Evolutionary conservation across 129 eudicot species (phyloP), one percentile per base, ranked within the genome.

Genomic region (Arctium lappa): DNA sequence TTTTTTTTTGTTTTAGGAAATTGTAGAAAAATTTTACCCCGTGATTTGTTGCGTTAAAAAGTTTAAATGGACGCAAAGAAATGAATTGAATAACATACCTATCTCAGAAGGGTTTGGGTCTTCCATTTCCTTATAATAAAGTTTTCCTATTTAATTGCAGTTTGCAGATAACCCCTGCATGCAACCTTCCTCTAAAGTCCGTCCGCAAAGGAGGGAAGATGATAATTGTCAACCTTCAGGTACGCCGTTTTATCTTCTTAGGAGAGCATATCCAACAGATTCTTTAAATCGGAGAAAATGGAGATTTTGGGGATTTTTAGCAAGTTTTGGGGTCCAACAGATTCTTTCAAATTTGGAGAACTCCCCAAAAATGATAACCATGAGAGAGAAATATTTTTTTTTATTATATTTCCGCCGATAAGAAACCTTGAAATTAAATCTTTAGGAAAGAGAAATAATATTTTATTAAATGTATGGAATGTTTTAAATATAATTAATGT

Each of bases 81-180:
- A 66, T 27, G 11, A 65, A 65, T 8, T 18, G 34, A 66, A 66
- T n/a, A 66, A 6, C 32, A 4, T 66, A 18, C 32, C 71, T 66
- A 7, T 22, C 34, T 62, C 31, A 81, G 3, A 74, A 32, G 78
- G 78, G 46, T 40, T 27, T 10, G 31, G 79, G 65, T 75, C 69
- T 75, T 16, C 12, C 9, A 27, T 66, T 66, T 66, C 34, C 9
- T 6, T 29, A 66, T 72, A 22, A 10, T 36, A 36, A 11, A 22
- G 22, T 50, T 56, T 60, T 85, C 9, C n/a, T 72, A 22, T 22
- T 69, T 70, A 7, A 27, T 5, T 83, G 88, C 92, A 92, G 97
- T 82, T 91, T 92, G 90, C 97, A 92, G 91, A 89, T 92, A 77
- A 92, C 92, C 83, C 97, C 97, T 44, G 97, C 97, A 42, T 92